Base-by-base conservation (phyloP, 192 early-diverging fungal species). In the Haplosporangium gracile region DNA sequence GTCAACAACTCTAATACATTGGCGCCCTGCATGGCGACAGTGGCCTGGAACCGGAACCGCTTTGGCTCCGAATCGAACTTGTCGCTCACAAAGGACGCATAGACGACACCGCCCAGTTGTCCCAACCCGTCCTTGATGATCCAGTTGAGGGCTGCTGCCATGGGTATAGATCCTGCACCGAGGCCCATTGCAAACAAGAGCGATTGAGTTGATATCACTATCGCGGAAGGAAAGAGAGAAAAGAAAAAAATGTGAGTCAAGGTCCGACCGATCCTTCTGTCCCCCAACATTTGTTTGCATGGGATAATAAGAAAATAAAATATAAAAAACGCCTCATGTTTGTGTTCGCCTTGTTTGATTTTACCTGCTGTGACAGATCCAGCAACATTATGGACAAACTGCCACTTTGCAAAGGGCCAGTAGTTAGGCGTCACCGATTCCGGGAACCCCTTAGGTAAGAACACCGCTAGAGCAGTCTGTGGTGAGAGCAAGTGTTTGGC, bases 121-220 rank as follows among this genome's bases (percentile, higher is more conserved):
- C 97, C 96, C 36, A 97, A 92, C 2, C 97, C 97, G 79, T 97
- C 97, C 89, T 97, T 97, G 82, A 97, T 93, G 72, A 97, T 94
- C 96, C 96, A 97, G 88, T 96, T 97, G 47, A 97, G 93, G 0
- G 96, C 95, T 2, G 96, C 97, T 16, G 97, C 96, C 74, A 95
- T 85, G 11, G 93, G 93, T 47, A 94, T 91, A n/a, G 94, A 92
- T 39, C 92, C 94, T 10, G 95, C 91, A 20, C 95, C 95, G 7
- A 97, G 90, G 9, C 96, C 97, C 81, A 97, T 92, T 0, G 96
- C 96, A 71, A 94, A 96, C 36, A 97, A 83, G 74, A 97, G 91
- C n/a, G 95, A 94, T 77, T 97, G 97, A 7, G 94, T 97, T 0
- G 96, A 92, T 65, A 97, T 90, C n/a, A 95, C 94, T 92, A 82